Evolutionary conservation across 2,329 filamentous ascomycete species (phyloP).

Genomic region (Stemphylium beticola): DNA sequence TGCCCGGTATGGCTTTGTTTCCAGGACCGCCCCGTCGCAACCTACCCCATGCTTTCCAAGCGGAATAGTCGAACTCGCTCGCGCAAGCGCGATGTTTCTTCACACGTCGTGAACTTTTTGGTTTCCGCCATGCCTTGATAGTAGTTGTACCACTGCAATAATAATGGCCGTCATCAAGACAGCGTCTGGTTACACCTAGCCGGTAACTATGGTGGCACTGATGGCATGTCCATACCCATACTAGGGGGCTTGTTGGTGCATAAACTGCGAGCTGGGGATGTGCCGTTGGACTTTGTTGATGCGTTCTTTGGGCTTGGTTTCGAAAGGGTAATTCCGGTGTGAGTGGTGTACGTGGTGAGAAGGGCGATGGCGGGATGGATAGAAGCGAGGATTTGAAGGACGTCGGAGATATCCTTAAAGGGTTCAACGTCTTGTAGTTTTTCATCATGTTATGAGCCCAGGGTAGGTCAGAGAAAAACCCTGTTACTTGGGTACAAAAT

Average conservation of each 20-base stretch:
- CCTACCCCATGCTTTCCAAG: constrained; percentile 56
- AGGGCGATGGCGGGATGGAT: constrained; percentile 53
- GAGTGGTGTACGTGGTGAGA: constrained; percentile 46
- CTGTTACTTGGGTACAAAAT: neutral
- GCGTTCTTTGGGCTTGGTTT: neutral
- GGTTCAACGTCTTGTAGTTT: neutral
- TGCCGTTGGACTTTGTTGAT: constrained; percentile 4
- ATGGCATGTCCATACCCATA: constrained; percentile 63
- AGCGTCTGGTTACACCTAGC: constrained; percentile 58
- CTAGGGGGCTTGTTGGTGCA: constrained; percentile 37
- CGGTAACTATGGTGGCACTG: constrained; percentile 56
- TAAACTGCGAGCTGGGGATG: constrained; percentile 30
- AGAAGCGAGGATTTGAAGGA: constrained; percentile 54
- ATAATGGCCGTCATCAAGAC: constrained; percentile 60
- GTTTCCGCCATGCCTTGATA: constrained; percentile 41
- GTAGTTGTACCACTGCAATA: constrained; percentile 59
- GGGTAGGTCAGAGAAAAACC: no score
- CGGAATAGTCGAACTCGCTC: constrained; percentile 60
- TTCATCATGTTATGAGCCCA: neutral
- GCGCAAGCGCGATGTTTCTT: constrained; percentile 52
- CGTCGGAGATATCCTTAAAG: constrained; percentile 42
- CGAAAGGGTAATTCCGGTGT: constrained; percentile 12
- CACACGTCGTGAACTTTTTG: constrained; percentile 6
- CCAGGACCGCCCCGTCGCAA: constrained; percentile 47
- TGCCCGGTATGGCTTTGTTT: neutral